Base-by-base conservation (phyloP, 1,284 basidiomycete species). In the Apiotrichum sp. region DNA sequence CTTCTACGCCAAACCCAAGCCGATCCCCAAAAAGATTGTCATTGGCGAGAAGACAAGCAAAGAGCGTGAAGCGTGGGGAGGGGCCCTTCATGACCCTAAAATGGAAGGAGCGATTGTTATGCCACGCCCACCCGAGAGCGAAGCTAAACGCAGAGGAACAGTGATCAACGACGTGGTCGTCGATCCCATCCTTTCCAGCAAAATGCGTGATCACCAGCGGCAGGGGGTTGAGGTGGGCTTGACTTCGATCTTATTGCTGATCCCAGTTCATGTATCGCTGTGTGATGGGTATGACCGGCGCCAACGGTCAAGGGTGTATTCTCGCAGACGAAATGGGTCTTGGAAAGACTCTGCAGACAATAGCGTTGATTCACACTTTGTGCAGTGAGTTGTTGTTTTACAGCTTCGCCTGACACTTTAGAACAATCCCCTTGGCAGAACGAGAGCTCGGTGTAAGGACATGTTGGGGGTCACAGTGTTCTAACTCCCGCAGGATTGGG, bases 291-390 rank as follows among this genome's bases (percentile, higher is more conserved):
- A 80, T 98, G 72, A 82, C 88, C 35, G 88, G 86, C 65, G 86
- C 89, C 58, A 89, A 93, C 36, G 78, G 77, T 1, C 69, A 90
- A 64, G 96, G 96, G 1, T 95, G 90, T 66, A 98, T 99, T 61
- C 81, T 99, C 33, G 96, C 95, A 1, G 96, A 99, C 74, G 95
- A 98, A 59, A 93, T 92, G 91, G 92, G 93, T 47, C 82, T 96
- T 54, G 93, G 93, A 14, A 97, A 97, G 78, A 96, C 93, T 0
- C 77, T 77, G 16, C 76, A 95, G 83, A 93, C 92, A 0, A 92
- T 97, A 49, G 80, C 86, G 10, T 79, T 97, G 7, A 80, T 93
- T 13, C 90, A 89, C 86, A 96, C 89, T 0, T 78, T 98, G 14
- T 80, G 96, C 38, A 88, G 91, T 91, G 68, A 67, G 83, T 68